Conservation (phyloP, 169 alveolate species). For the Cryptosporidium xiaoi region DNA sequence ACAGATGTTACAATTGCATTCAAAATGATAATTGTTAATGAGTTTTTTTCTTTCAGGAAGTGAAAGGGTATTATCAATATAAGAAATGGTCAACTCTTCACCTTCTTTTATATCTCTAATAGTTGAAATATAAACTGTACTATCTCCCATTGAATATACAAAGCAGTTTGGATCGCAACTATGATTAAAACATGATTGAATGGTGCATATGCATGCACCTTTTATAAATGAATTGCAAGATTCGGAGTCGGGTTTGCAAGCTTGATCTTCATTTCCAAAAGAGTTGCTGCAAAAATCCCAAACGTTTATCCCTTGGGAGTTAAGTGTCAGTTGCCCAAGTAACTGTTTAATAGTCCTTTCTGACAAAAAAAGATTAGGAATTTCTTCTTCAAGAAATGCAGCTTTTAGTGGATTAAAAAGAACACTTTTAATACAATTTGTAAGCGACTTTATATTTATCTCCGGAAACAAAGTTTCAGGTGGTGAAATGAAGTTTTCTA, state of each 20-base stretch:
- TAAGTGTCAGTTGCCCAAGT: conserved; percentile 73
- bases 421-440: conserved; percentile 21
- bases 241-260: not conserved
- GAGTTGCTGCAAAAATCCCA: conserved; percentile 59
- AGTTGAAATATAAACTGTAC: conserved; percentile 74
- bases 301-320: conserved; percentile 75
- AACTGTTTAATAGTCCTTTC: conserved; percentile 59
- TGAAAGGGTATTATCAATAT: conserved; percentile 78
- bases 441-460: conserved; percentile 54
- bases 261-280: not conserved
- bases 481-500: conserved; percentile 77
- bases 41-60: conserved; percentile 64
- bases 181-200: conserved; percentile 80
- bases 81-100: conserved; percentile 77
- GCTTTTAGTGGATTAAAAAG: conserved; percentile 17
- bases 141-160: conserved; percentile 56
- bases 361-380: conserved; percentile 39
- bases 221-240: conserved; percentile 45
- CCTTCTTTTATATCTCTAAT: conserved; percentile 75
- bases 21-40: conserved; percentile 75
- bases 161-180: conserved; percentile 79
- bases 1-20: conserved; percentile 72
- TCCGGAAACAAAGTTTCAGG: conserved; percentile 74
- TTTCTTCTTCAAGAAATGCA: conserved; percentile 14
- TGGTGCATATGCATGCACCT: conserved; percentile 77